A percentile compares a stretch with the other conserved stretches of the same genome.
Conservation (phyloP, 495 filamentous ascomycete species). For the Neurospora sp. region DNA sequence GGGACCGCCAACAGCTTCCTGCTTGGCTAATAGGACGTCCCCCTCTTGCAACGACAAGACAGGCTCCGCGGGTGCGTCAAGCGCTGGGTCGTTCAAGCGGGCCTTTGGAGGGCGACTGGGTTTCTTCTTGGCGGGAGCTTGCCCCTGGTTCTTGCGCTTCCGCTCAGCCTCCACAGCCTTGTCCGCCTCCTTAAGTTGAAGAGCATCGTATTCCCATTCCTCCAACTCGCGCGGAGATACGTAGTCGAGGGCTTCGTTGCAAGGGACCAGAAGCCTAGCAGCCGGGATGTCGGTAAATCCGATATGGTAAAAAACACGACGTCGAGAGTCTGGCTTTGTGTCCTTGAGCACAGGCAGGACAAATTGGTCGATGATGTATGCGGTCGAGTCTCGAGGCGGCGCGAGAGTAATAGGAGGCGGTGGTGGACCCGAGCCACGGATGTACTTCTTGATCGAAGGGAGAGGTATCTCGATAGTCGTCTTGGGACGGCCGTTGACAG, state of each 20-base stretch:
- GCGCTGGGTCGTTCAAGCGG: background rate
- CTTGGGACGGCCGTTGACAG: background rate
- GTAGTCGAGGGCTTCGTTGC: slow-evolving; percentile 31
- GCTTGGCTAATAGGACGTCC: slow-evolving; percentile 8
- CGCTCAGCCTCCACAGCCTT: background rate
- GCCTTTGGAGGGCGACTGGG: background rate
- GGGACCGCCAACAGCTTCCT: slow-evolving; percentile 12
- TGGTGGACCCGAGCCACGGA: slow-evolving; percentile 29
- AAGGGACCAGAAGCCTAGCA: slow-evolving; percentile 26
- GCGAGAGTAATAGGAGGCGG: slow-evolving; percentile 24
- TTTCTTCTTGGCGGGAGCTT: slow-evolving; percentile 2
- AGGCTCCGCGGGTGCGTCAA: background rate
- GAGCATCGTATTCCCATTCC: slow-evolving; percentile 30
- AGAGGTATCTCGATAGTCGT: slow-evolving; percentile 28
- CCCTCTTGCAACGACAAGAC: slow-evolving; percentile 1
- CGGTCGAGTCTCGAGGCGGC: slow-evolving; percentile 30
- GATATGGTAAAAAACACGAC: slow-evolving; percentile 31
- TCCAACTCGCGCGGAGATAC: slow-evolving; percentile 35
- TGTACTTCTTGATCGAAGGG: slow-evolving; percentile 21
- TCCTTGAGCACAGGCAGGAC: slow-evolving; percentile 22
- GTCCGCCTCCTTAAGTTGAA: slow-evolving; percentile 22
- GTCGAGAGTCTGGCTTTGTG: slow-evolving; percentile 13
- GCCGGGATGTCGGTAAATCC: slow-evolving; percentile 34
- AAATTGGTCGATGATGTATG: slow-evolving; percentile 36
- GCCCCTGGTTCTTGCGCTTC: background rate